Percentiles rank a stretch among this genome's conserved stretches.
phyloP scores from a whole-genome alignment of 139 green algal species.

The Micractinium sp. region DNA sequence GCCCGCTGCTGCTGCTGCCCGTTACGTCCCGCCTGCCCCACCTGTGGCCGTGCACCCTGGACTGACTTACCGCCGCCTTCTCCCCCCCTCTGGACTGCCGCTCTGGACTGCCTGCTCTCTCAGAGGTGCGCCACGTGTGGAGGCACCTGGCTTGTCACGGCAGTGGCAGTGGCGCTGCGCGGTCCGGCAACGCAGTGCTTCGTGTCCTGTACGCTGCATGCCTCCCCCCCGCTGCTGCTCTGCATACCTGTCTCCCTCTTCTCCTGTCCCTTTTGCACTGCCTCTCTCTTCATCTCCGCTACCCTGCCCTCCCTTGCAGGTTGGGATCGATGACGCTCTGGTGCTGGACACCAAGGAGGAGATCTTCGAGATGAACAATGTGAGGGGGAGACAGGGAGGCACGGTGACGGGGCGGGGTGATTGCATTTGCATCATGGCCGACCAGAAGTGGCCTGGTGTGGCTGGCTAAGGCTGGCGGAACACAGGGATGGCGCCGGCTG shows the following conservation, averaged over 20 bases:
- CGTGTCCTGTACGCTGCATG: too few relatives aligned
- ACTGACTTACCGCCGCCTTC: not conserved
- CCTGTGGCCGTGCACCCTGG: not conserved
- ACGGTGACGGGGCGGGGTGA: too few relatives aligned
- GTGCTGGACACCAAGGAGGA: constrained; percentile 83
- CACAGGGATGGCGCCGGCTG: too few relatives aligned
- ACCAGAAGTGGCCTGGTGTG: too few relatives aligned
- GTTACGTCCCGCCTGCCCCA: not conserved
- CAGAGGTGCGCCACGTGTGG: not conserved
- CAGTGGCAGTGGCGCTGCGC: not conserved
- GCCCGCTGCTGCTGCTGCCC: too few relatives aligned
- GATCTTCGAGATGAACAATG: constrained; percentile 85
- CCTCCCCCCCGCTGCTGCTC: not conserved
- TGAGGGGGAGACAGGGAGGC: not conserved
- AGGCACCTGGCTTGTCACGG: not conserved
- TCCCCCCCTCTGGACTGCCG: constrained; percentile 1
- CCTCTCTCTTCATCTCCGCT: too few relatives aligned
- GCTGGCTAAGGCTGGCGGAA: too few relatives aligned
- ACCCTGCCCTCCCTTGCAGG: constrained; percentile 36
- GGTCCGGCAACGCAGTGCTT: too few relatives aligned
- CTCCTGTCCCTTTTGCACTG: too few relatives aligned
- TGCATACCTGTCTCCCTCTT: not conserved
- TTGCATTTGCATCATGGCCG: not conserved
- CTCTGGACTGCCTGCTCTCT: not conserved
- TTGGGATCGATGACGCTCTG: constrained; percentile 85